A percentile compares a stretch with the other conserved stretches of the same genome.
phyloP scores from a whole-genome alignment of 345 rosid genomes.

The Raphanus raphanistrum region DNA sequence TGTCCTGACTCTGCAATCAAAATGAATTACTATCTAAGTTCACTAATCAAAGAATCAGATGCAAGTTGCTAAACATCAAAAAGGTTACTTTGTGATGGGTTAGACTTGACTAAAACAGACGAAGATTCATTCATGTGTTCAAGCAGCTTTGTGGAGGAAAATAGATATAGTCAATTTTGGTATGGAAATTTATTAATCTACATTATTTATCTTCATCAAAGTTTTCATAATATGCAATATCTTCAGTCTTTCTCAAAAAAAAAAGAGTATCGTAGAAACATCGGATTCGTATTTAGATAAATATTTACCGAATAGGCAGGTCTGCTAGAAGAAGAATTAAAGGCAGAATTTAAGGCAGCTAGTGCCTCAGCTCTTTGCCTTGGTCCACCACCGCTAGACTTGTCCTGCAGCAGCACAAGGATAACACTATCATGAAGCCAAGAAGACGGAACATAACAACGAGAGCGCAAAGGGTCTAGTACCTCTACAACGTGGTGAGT shows the following conservation, averaged over 20 bases:
- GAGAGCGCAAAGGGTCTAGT: constrained; percentile 8
- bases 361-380: constrained; percentile 98
- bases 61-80: not conserved
- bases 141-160: too few relatives aligned
- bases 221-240: constrained; percentile 2
- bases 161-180: too few relatives aligned
- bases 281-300: not conserved
- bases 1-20: constrained; percentile 51
- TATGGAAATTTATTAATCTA: too few relatives aligned
- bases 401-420: constrained; percentile 33
- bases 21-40: constrained; percentile 3
- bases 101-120: too few relatives aligned
- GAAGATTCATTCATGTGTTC: too few relatives aligned
- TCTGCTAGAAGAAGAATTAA: constrained; percentile 62
- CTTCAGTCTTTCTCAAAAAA: not conserved
- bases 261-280: not conserved
- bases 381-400: constrained; percentile 65
- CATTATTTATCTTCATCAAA: not conserved
- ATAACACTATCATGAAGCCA: constrained; percentile 4
- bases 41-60: constrained; percentile 2
- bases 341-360: constrained; percentile 88
- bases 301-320: constrained; percentile 49
- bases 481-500: constrained; percentile 74
- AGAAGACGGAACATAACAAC: not conserved
- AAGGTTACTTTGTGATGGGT: not conserved